Conservation (phyloP, 2,329 filamentous ascomycete genomes). For the Colletotrichum trifolii region DNA sequence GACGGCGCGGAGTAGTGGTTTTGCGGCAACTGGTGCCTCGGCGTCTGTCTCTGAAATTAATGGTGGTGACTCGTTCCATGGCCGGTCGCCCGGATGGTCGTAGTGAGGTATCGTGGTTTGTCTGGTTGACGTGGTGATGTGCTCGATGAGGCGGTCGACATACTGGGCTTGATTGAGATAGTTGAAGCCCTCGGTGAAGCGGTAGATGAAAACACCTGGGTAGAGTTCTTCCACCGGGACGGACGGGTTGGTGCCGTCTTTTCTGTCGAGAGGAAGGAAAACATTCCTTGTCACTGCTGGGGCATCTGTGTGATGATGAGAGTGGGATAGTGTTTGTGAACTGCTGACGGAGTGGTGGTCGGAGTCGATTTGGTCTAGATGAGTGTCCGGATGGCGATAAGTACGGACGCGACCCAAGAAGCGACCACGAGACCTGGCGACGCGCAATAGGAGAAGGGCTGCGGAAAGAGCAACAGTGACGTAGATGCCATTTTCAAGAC, state of each 20-base stretch:
- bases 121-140: constrained; percentile 54
- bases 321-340: constrained; percentile 32
- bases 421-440: constrained; percentile 56
- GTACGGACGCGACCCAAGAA: constrained; percentile 54
- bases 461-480: constrained; percentile 56
- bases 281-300: constrained; percentile 40
- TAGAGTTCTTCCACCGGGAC: constrained; percentile 58
- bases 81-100: constrained; percentile 49
- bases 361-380: neutral
- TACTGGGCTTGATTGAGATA: constrained; percentile 65
- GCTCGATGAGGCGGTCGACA: constrained; percentile 59
- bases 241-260: constrained; percentile 62
- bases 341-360: constrained; percentile 12
- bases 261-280: constrained; percentile 60
- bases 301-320: neutral
- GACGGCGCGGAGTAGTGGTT: constrained; percentile 62
- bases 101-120: constrained; percentile 42
- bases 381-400: constrained; percentile 32
- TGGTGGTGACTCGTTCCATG: constrained; percentile 64
- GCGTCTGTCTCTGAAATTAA: neutral
- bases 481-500: constrained; percentile 63
- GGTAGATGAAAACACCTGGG: constrained; percentile 66
- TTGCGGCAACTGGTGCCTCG: neutral
- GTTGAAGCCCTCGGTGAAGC: constrained; percentile 66
- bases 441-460: constrained; percentile 55